phyloP scores from a whole-genome alignment of 2,329 filamentous ascomycete species.

The Septoria petroselini region DNA sequence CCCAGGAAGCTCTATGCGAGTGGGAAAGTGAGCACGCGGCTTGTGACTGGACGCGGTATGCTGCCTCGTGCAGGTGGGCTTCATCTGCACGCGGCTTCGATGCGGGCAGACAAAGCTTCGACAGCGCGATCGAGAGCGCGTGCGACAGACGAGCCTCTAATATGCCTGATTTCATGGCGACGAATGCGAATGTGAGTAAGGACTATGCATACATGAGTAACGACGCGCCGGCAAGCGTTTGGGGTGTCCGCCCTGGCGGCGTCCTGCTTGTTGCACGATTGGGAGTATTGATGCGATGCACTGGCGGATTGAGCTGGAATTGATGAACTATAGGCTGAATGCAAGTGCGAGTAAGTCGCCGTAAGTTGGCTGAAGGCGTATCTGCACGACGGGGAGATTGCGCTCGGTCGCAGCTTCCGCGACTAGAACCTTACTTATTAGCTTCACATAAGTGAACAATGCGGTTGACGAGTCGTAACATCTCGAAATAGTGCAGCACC shows the following conservation, averaged over 20 bases:
- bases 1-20: not conserved
- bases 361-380: no score
- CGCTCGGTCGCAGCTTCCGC: slow-evolving; percentile 8
- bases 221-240: not conserved
- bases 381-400: not conserved
- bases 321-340: no score
- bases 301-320: no score
- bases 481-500: slow-evolving; percentile 3
- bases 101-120: not conserved
- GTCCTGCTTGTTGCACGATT: not conserved
- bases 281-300: no score
- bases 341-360: not conserved
- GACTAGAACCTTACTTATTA: slow-evolving; percentile 5
- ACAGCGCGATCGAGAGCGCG: slow-evolving; percentile 1
- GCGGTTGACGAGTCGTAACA: slow-evolving; percentile 3
- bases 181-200: slow-evolving; percentile 1
- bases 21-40: not conserved
- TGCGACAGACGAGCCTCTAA: no score
- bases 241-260: not conserved
- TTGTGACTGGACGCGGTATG: not conserved
- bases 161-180: not conserved
- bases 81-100: not conserved
- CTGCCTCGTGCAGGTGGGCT: not conserved
- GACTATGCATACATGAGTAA: slow-evolving; percentile 2
- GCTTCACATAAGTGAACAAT: not conserved